Conservation (phyloP, 2,329 filamentous ascomycete species). For the Diaporthe capsici region DNA sequence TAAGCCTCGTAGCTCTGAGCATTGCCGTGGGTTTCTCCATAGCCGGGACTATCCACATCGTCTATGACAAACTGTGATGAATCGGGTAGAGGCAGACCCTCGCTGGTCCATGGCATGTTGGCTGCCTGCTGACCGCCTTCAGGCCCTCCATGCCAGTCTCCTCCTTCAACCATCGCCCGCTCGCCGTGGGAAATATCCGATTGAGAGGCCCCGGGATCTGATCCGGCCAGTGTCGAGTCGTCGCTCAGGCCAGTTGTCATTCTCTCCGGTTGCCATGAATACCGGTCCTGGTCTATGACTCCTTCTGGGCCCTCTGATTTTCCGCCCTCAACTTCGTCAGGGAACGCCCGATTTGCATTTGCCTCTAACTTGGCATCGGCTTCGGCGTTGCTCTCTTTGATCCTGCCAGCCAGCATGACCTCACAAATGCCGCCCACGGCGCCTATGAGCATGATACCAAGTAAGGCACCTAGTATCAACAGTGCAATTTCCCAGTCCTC, state of each 20-base stretch:
- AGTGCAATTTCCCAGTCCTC: slow-evolving; percentile 26
- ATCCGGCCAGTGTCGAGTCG: slow-evolving; percentile 29
- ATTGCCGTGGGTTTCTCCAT: background rate
- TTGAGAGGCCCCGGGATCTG: background rate
- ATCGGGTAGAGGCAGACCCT: background rate
- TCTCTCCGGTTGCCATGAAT: slow-evolving; percentile 38
- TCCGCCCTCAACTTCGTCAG: background rate
- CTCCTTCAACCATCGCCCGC: background rate
- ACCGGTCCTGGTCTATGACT: background rate
- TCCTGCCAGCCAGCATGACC: slow-evolving; percentile 28
- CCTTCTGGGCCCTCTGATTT: background rate
- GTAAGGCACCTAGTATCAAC: slow-evolving; percentile 6
- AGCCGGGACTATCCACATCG: slow-evolving; percentile 29
- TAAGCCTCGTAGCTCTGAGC: background rate
- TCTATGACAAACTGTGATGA: slow-evolving; percentile 35
- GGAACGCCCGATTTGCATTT: background rate
- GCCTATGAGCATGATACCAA: slow-evolving; percentile 35
- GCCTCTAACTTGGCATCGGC: slow-evolving; percentile 27
- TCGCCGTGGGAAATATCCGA: background rate
- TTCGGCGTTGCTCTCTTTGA: slow-evolving; percentile 32
- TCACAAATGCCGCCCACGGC: slow-evolving; percentile 36
- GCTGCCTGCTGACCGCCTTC: background rate
- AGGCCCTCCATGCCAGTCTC: background rate
- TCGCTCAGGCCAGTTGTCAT: slow-evolving; percentile 27
- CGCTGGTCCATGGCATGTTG: slow-evolving; percentile 11